These are phyloP conservation scores for Nicotiana attenuata DNA, from an alignment of 257 asterid genomes.

Conservation along the genomic window DNA sequence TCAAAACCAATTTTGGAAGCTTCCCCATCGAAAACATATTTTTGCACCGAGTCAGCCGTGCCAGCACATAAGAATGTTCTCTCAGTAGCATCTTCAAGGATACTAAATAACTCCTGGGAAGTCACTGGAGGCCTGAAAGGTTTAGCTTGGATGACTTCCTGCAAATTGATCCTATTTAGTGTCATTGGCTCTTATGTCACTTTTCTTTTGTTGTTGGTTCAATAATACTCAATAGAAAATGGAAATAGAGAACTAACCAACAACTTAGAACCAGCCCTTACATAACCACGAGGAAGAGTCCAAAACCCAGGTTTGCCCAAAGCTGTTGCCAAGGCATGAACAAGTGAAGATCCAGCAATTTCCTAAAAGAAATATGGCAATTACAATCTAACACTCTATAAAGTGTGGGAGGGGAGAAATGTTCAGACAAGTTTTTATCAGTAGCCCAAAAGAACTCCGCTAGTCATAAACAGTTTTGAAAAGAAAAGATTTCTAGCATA, in stretches of 20 bases:
- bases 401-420: background rate
- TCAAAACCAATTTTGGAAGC: slow-evolving; percentile 60
- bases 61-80: slow-evolving; percentile 87
- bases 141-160: slow-evolving; percentile 77
- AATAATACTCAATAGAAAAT: background rate
- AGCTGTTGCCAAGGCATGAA: slow-evolving; percentile 50
- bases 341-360: slow-evolving; percentile 56
- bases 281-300: slow-evolving; percentile 66
- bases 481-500: background rate
- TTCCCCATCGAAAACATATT: slow-evolving; percentile 68
- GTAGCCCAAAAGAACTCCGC: background rate
- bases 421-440: background rate
- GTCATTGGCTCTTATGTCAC: background rate
- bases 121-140: slow-evolving; percentile 58
- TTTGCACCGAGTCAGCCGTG: slow-evolving; percentile 67
- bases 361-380: slow-evolving; percentile 40
- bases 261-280: slow-evolving; percentile 69
- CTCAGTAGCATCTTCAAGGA: slow-evolving; percentile 97
- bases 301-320: slow-evolving; percentile 55
- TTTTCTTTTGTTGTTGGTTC: background rate
- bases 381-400: background rate
- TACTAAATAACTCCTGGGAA: slow-evolving; percentile 62
- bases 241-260: slow-evolving; percentile 45
- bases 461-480: background rate
- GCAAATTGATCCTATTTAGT: slow-evolving; percentile 20